A percentile compares a stretch with the other conserved stretches of the same genome.
Conservation (phyloP, 2,329 filamentous ascomycete species). For the Cladorrhinum sp. region DNA sequence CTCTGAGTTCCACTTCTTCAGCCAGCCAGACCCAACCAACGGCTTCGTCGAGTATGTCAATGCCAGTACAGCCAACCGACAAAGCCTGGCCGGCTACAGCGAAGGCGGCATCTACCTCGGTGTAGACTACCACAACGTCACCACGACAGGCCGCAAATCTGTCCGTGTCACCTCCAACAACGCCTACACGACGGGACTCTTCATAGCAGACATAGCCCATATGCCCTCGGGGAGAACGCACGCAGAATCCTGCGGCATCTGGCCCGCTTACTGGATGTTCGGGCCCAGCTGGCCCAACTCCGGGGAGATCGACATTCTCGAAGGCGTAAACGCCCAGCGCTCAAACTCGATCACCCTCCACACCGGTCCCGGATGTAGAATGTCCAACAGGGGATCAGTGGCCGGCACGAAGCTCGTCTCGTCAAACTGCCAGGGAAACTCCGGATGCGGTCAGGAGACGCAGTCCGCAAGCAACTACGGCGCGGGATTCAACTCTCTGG, state of each 20-base stretch:
- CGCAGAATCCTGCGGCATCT: slow-evolving; percentile 57
- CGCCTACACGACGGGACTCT: slow-evolving; percentile 65
- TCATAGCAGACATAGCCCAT: slow-evolving; percentile 70
- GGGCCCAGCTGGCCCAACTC: slow-evolving; percentile 66
- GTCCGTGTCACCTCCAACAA: slow-evolving; percentile 67
- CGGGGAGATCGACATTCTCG: slow-evolving; percentile 79
- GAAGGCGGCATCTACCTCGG: slow-evolving; percentile 63
- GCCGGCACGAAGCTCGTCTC: slow-evolving; percentile 43
- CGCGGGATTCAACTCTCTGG: slow-evolving; percentile 65
- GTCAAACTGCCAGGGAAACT: slow-evolving; percentile 33
- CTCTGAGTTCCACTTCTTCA: slow-evolving; percentile 54
- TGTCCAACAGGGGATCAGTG: slow-evolving; percentile 48
- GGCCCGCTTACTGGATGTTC: slow-evolving; percentile 71
- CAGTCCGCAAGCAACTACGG: slow-evolving; percentile 58
- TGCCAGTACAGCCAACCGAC: slow-evolving; percentile 53
- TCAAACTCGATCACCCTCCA: slow-evolving; percentile 66
- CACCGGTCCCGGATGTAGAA: slow-evolving; percentile 58
- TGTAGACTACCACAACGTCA: slow-evolving; percentile 60
- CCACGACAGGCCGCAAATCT: slow-evolving; percentile 61
- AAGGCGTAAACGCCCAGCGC: slow-evolving; percentile 66
- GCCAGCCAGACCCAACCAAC: slow-evolving; percentile 63
- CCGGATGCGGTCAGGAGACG: slow-evolving; percentile 59
- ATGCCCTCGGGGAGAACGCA: slow-evolving; percentile 61
- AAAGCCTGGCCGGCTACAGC: slow-evolving; percentile 56
- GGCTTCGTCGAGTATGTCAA: slow-evolving; percentile 72